Evolutionary conservation across 2,329 filamentous ascomycete species (phyloP).

Genomic region (Hortaea werneckii): DNA sequence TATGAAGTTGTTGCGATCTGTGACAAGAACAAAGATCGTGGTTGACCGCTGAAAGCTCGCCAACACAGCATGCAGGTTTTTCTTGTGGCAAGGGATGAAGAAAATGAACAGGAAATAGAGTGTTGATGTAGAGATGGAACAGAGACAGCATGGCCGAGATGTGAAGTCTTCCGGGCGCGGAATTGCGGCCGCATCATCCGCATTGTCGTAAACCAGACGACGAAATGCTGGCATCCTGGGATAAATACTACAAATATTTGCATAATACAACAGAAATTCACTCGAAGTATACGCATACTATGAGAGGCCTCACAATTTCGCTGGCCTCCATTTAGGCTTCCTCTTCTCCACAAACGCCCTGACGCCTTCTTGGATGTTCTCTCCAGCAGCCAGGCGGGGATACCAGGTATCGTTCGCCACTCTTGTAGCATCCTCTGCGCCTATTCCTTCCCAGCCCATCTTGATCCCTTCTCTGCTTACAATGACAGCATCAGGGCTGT

Average conservation of each 20-base stretch:
- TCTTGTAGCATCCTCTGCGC: constrained; percentile 53
- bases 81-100: too few species aligned
- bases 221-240: too few species aligned
- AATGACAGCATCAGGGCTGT: constrained; percentile 64
- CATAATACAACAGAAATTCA: too few species aligned
- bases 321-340: constrained; percentile 54
- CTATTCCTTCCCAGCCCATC: constrained; percentile 60
- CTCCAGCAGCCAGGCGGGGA: constrained; percentile 49
- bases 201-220: too few species aligned
- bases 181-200: too few species aligned
- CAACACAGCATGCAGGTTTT: too few species aligned
- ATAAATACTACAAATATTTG: too few species aligned
- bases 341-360: constrained; percentile 68
- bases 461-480: constrained; percentile 63
- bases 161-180: too few species aligned
- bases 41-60: not conserved
- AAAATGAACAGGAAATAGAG: too few species aligned
- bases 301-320: constrained; percentile 16
- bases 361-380: constrained; percentile 67
- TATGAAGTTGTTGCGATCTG: not conserved
- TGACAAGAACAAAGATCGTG: not conserved
- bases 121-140: too few species aligned
- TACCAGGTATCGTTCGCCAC: constrained; percentile 50
- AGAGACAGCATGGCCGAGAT: too few species aligned
- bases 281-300: too few species aligned